Conservation (phyloP, 2,329 filamentous ascomycete species). For the Penicillium sp. region DNA sequence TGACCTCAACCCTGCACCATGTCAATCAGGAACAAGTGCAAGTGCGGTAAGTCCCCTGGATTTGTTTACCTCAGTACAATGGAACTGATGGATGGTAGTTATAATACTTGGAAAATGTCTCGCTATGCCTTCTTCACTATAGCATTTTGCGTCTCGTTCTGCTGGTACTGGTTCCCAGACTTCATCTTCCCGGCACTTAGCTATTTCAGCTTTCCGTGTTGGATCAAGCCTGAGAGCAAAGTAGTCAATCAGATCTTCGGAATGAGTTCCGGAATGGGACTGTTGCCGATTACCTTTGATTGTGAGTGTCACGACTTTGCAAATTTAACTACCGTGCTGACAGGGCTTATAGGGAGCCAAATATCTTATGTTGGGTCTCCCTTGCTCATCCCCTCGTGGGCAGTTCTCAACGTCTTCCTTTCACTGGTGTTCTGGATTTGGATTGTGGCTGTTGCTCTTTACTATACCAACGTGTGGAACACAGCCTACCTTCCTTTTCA, state of each 20-base stretch:
- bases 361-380: slow-evolving; percentile 42
- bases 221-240: slow-evolving; percentile 30
- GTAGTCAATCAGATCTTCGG: slow-evolving; percentile 34
- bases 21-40: slow-evolving; percentile 52
- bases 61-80: too few relatives aligned
- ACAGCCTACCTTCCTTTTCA: slow-evolving; percentile 24
- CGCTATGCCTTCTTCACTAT: slow-evolving; percentile 31
- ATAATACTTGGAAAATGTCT: slow-evolving; percentile 42
- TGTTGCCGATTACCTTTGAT: slow-evolving; percentile 42
- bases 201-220: slow-evolving; percentile 32
- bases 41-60: slow-evolving; percentile 30
- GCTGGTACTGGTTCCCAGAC: slow-evolving; percentile 34
- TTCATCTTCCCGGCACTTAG: slow-evolving; percentile 34
- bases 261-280: slow-evolving; percentile 30
- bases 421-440: slow-evolving; percentile 64
- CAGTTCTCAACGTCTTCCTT: slow-evolving; percentile 68
- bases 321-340: neutral
- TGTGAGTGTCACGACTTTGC: slow-evolving; percentile 24
- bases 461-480: slow-evolving; percentile 37
- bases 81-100: slow-evolving; percentile 44
- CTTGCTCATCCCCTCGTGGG: slow-evolving; percentile 66
- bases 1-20: slow-evolving; percentile 68
- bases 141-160: slow-evolving; percentile 24
- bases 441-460: slow-evolving; percentile 56
- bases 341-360: slow-evolving; percentile 23